A percentile compares a stretch with the other conserved stretches of the same genome.
Conservation (phyloP, 257 asterid species). For the Ligustrum vulgare region DNA sequence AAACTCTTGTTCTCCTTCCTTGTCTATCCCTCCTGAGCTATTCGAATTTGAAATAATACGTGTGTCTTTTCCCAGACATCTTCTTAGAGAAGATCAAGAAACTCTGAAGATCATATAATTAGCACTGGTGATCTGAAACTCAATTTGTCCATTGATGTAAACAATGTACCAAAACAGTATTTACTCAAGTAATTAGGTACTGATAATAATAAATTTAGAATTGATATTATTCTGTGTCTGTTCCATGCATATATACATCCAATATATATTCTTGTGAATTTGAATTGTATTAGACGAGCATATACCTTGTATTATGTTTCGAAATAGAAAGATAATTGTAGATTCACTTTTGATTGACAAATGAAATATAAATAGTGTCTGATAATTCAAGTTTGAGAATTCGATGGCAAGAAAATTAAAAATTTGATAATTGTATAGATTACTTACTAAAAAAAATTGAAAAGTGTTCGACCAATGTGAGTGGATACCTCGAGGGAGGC, state of each 20-base stretch:
- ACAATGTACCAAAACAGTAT: neutral
- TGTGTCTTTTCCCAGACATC: neutral
- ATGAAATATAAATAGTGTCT: no score
- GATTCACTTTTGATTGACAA: no score
- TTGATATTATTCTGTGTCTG: neutral
- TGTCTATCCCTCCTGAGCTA: conserved; percentile 99
- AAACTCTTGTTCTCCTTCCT: conserved; percentile 89
- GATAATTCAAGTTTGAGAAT: neutral
- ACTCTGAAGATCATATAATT: neutral
- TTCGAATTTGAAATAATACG: neutral
- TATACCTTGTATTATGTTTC: neutral
- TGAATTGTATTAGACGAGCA: no score
- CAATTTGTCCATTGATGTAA: conserved; percentile 6
- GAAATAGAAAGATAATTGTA: no score
- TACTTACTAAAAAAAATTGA: no score
- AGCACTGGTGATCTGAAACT: neutral
- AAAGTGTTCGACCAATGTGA: no score
- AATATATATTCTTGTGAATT: no score
- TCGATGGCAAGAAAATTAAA: neutral
- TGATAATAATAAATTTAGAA: neutral
- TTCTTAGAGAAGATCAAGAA: neutral
- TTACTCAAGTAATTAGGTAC: neutral
- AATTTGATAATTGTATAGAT: no score
- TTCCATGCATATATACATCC: neutral
- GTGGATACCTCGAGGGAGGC: no score